Base-by-base conservation (phyloP, 768 basidiomycete species). In the Hericium erinaceus region DNA sequence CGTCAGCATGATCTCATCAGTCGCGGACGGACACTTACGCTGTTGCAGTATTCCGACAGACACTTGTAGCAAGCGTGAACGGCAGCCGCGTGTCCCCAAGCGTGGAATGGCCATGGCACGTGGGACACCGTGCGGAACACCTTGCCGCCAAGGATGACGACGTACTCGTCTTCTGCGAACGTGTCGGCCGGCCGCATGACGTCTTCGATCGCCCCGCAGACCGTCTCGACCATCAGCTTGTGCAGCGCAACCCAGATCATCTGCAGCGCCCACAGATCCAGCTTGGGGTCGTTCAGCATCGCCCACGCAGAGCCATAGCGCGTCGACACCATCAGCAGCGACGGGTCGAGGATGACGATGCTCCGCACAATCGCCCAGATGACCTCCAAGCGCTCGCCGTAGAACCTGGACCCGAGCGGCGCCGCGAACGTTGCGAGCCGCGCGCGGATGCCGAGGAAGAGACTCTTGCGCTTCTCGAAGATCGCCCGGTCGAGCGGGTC, bases 311-410 rank as follows among this genome's bases (percentile, higher is more conserved):
- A 64, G 12, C 61, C 57, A 52, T 74, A 74, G 57, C 60, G 68
- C 55, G 73, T 71, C 2, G 73, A 67, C 39, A 70, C 62, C 50
- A 73, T 65, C 67, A 73, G 72, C n/a, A 75, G 69, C 22, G 67
- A 66, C 51, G 70, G 62, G 56, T 75, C 72, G 28, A 66, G 70
- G 58, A 68, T 73, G 33, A 75, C 64, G 20, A 68, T 73, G 16
- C 73, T 68, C 13, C 71, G 72, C 50, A 75, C 65, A 55, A 67
- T 74, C 24, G 74, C 71, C 55, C 63, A 64, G 54, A 75, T 69
- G 56, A 73, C 62, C 18, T 66, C 59, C 24, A 71, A 38, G 53
- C 71, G 70, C 61, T 75, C 74, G n/a, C 41, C 44, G 48, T 70
- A 68, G 50, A 65, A 74, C 16, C 52, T 65, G 7, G 73, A 75